Evolutionary conservation across 305 asterid species (phyloP).

Genomic region (Solanum hybrid): DNA sequence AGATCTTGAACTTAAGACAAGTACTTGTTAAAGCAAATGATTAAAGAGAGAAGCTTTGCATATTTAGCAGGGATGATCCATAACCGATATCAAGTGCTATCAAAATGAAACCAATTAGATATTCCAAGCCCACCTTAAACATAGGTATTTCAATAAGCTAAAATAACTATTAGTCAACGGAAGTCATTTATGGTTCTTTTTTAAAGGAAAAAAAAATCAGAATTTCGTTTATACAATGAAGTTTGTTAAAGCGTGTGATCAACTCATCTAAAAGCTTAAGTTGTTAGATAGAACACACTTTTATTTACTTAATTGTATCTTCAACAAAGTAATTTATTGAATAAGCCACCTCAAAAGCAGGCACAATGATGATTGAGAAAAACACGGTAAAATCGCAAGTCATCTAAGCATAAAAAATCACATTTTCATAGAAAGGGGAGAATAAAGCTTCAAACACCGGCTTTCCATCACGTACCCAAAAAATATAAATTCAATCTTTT

Average conservation of each 20-base stretch:
- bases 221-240: neutral
- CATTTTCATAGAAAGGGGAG: neutral
- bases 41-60: neutral
- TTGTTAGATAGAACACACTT: neutral
- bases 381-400: neutral
- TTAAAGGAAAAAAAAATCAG: neutral
- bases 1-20: neutral
- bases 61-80: neutral
- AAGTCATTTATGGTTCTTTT: neutral
- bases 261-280: neutral
- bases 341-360: neutral
- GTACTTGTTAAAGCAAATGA: neutral
- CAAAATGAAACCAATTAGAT: neutral
- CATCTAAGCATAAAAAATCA: neutral
- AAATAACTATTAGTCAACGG: neutral
- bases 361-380: neutral
- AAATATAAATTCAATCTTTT: neutral
- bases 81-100: neutral
- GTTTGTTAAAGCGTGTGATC: neutral
- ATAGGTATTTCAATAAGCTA: neutral
- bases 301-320: neutral
- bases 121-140: neutral
- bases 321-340: neutral
- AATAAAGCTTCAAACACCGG: neutral
- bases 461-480: neutral